phyloP scores from a whole-genome alignment of 108 stramenopile genomes.

The Epithemia pelagica region DNA sequence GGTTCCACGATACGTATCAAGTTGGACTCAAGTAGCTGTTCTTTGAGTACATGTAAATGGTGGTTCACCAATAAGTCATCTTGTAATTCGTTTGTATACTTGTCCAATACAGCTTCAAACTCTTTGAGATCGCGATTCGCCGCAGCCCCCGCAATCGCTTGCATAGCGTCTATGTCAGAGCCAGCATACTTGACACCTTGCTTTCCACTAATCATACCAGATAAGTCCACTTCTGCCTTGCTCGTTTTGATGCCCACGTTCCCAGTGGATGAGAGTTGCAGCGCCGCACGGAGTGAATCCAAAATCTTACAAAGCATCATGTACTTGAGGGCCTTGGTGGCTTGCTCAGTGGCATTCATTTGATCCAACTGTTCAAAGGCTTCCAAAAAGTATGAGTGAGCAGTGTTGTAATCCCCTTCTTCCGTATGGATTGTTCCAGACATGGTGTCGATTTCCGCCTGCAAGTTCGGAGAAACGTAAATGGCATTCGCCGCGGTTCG shows the following conservation, averaged over 20 bases:
- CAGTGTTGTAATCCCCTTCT: constrained; percentile 97
- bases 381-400: constrained; percentile 99
- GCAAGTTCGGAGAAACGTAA: constrained; percentile 85
- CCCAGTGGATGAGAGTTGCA: constrained; percentile 60
- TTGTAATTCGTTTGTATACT: constrained; percentile 66
- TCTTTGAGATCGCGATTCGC: constrained; percentile 82
- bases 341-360: constrained; percentile 66
- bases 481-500: constrained; percentile 94
- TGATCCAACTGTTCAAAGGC: constrained; percentile 96
- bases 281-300: constrained; percentile 69
- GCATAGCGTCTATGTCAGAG: constrained; percentile 91
- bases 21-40: constrained; percentile 95
- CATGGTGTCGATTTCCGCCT: constrained; percentile 96
- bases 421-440: constrained; percentile 95
- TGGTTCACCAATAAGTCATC: constrained; percentile 91
- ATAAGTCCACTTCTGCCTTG: constrained; percentile 54
- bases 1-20: constrained; percentile 96
- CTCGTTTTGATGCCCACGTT: constrained; percentile 41
- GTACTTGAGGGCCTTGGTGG: constrained; percentile 86
- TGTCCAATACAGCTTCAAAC: constrained; percentile 72
- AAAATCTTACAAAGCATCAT: constrained; percentile 97
- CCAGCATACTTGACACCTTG: constrained; percentile 96
- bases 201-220: constrained; percentile 75
- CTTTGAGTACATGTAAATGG: constrained; percentile 92
- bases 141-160: constrained; percentile 88